A percentile compares a stretch with the other conserved stretches of the same genome.
phyloP scores from a whole-genome alignment of 805 yeast species.

The Cyberlindnera mycetangii region DNA sequence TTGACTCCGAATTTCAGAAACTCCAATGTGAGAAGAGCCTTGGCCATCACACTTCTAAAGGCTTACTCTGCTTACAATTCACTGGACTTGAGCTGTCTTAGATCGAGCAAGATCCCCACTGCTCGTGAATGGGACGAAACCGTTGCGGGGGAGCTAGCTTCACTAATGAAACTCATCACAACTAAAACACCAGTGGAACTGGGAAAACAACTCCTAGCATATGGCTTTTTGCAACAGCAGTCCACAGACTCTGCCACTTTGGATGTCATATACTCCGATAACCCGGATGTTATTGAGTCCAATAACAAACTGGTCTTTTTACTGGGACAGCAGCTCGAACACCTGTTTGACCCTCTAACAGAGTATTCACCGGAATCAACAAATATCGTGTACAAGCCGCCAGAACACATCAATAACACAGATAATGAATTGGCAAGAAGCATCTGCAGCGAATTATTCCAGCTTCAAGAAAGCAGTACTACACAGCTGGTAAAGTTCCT shows the following conservation, averaged over 20 bases:
- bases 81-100: slow-evolving; percentile 14
- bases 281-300: slow-evolving; percentile 48
- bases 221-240: slow-evolving; percentile 56
- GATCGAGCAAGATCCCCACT: slow-evolving; percentile 8
- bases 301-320: slow-evolving; percentile 76
- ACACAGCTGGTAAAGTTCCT: slow-evolving; percentile 73
- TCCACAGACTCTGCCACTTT: slow-evolving; percentile 50
- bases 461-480: slow-evolving; percentile 64
- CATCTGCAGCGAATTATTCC: slow-evolving; percentile 63
- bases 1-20: slow-evolving; percentile 44
- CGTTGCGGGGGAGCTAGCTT: slow-evolving; percentile 77
- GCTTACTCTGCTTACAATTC: slow-evolving; percentile 57
- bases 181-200: slow-evolving; percentile 51
- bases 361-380: slow-evolving; percentile 93
- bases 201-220: slow-evolving; percentile 52
- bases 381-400: slow-evolving; percentile 66
- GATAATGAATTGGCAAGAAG: slow-evolving; percentile 41
- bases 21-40: slow-evolving; percentile 64
- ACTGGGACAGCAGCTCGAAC: slow-evolving; percentile 84
- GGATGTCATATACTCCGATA: slow-evolving; percentile 72
- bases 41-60: slow-evolving; percentile 72
- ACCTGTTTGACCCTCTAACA: slow-evolving; percentile 80
- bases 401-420: slow-evolving; percentile 34
- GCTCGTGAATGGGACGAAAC: slow-evolving; percentile 68
- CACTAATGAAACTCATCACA: slow-evolving; percentile 53